Evolutionary conservation across 495 filamentous ascomycete species (phyloP), one percentile per base, ranked within the genome.

Genomic region (Penicillium goetzii): DNA sequence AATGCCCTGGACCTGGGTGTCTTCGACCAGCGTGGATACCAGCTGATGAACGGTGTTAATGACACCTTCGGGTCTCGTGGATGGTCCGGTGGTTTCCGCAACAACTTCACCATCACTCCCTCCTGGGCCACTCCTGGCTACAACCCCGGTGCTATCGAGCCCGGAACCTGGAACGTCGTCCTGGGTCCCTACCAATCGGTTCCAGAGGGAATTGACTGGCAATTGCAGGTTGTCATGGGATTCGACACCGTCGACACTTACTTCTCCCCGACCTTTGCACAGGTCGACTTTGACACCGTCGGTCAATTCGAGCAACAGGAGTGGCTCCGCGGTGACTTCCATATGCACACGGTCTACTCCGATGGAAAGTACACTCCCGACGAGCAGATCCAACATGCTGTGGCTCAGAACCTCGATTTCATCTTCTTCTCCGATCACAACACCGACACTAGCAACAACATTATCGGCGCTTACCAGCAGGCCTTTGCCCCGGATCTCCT

Each of bases 41-140:
- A 58, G 15, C 21, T 45, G 12, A n/a, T 26, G 19, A 28, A 58
- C 26, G 55, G 26, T 17, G 26, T 58, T 12, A 38, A 58, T 26
- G 36, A 43, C 38, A 30, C 36, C 33, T 23, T 23, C 12, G 38
- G 55, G 7, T 17, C 26, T 28, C 50, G 50, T 6, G 50, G 50
- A 53, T 53, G 50, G 50, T 53, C 50, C n/a, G 50, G 50, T 32
- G 50, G 50, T n/a, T 53, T 53, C 50, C 50, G 50, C 50, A 58
- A 58, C 23, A 58, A 58, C 38, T 58, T 58, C 55, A 58, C 55
- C n/a, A 58, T 58, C 38, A 58, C 55, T 17, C 55, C 55, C 17
- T 21, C 55, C 2, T 40, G 36, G 33, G 55, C 55, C 14, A 58
- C 55, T n/a, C 55, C 55, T 14, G 55, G 55, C 23, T 58, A 58